Base-by-base conservation (phyloP, 495 filamentous ascomycete genomes). In the Aspergillus heteromorphus region DNA sequence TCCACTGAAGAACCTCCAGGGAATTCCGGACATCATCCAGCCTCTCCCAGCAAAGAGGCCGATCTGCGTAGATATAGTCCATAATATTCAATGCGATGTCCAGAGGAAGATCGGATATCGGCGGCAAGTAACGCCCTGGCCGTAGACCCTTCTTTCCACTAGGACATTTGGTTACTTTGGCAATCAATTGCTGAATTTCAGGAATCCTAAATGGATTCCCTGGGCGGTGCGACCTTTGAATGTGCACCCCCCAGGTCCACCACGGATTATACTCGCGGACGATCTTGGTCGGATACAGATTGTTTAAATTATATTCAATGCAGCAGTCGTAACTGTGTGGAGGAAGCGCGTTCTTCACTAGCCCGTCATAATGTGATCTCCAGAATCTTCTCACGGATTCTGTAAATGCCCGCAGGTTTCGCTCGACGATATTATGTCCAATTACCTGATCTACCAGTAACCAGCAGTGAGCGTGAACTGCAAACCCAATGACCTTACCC, bases 381-480 rank as follows among this genome's bases (percentile, higher is more conserved):
- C 55, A 58, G 20, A 43, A 49, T 3, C 3, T 18, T 40, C 42
- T 3, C 3, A 49, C 17, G 1, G 55, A 34, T 8, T 45, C 30
- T 1, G 34, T 43, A 30, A 53, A 53, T 13, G 19, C 14, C 7
- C 25, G 40, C 43, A 58, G 11, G 20, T 58, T 48, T 36, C 36
- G 1, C 21, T 8, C 9, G 10, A 53, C 19, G 14, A 43, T 1
- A 21, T 38, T 34, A 17, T 41, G 21, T 3, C 55, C 42, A 18
- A 58, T 53, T 16, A 58, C 25, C 2, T 45, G 55, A 30, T 38
- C 31, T 1, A 49, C 14, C n/a, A 58, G 43, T 25, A 58, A 7
- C 49, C 55, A 58, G 20, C 50, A 58, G 23, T 43, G 49, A 3
- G 16, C 43, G 45, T 58, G 55, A 2, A 53, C 45, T 1, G 55